A percentile compares a stretch with the other conserved stretches of the same genome.
Evolutionary conservation across 345 rosid genomes (phyloP).

Genomic region (Eucalyptus decipiens): DNA sequence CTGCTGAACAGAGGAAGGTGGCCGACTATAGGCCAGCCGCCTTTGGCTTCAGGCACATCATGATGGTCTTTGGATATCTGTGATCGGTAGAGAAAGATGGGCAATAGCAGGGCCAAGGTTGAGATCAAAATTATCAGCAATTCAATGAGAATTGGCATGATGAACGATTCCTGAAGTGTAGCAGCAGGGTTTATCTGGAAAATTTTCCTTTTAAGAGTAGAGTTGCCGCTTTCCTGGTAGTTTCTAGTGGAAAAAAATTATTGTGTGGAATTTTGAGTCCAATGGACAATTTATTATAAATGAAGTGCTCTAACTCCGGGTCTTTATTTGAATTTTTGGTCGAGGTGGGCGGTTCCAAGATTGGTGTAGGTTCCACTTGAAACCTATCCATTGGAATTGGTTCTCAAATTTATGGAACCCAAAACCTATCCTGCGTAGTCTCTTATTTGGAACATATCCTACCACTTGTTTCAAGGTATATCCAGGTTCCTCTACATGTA

Average conservation of each 20-base stretch:
- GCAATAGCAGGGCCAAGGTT: neutral
- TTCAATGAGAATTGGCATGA: neutral
- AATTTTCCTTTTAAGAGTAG: neutral
- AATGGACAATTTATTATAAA: too few relatives aligned
- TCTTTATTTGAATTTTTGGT: neutral
- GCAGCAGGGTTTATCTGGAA: neutral
- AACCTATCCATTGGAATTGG: too few relatives aligned
- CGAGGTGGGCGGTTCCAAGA: too few relatives aligned
- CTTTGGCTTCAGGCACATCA: constrained; percentile 5
- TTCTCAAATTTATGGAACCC: too few relatives aligned
- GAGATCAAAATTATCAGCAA: neutral
- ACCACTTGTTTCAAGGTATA: too few relatives aligned
- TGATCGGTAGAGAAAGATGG: neutral
- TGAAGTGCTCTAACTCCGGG: neutral
- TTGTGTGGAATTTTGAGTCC: neutral
- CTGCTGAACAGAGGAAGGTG: constrained; percentile 17
- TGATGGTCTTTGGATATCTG: neutral
- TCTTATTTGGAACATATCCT: too few relatives aligned
- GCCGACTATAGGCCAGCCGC: constrained; percentile 29
- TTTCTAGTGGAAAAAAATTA: neutral
- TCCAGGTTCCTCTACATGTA: too few relatives aligned
- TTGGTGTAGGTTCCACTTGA: too few relatives aligned
- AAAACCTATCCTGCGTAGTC: too few relatives aligned
- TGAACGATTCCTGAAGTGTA: neutral
- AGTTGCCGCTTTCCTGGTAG: neutral